Evolutionary conservation across 2,329 filamentous ascomycete genomes (phyloP).

Genomic region (Fusarium beomiforme): DNA sequence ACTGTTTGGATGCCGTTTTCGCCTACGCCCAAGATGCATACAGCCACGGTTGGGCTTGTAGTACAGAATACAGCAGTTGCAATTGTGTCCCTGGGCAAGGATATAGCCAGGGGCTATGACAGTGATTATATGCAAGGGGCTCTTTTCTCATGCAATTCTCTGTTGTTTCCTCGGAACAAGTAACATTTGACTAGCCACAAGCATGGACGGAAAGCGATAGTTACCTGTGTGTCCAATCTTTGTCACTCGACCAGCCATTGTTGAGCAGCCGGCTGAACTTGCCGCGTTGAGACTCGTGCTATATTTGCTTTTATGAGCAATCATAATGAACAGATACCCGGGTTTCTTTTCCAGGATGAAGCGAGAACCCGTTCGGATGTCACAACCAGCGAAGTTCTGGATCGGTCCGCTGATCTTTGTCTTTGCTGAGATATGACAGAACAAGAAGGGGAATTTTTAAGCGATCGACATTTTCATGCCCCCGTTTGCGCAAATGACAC

Average conservation of each 20-base stretch:
- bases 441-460: conserved; percentile 20
- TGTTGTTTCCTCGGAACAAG: not conserved
- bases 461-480: conserved; percentile 54
- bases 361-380: conserved; percentile 18
- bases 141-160: not conserved
- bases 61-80: not conserved
- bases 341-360: not conserved
- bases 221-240: not conserved
- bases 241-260: not conserved
- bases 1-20: not conserved
- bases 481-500: conserved; percentile 77
- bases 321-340: not conserved
- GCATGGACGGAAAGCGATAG: not conserved
- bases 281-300: not conserved
- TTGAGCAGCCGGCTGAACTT: not conserved
- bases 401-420: not conserved
- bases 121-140: not conserved
- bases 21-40: not conserved
- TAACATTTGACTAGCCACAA: not conserved
- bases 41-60: not conserved
- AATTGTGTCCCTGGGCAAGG: not conserved
- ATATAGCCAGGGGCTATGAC: not conserved
- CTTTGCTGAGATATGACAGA: not conserved
- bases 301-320: not conserved
- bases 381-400: not conserved